phyloP scores from a whole-genome alignment of 2,329 filamentous ascomycete species.

The Xylariaceae sp. region DNA sequence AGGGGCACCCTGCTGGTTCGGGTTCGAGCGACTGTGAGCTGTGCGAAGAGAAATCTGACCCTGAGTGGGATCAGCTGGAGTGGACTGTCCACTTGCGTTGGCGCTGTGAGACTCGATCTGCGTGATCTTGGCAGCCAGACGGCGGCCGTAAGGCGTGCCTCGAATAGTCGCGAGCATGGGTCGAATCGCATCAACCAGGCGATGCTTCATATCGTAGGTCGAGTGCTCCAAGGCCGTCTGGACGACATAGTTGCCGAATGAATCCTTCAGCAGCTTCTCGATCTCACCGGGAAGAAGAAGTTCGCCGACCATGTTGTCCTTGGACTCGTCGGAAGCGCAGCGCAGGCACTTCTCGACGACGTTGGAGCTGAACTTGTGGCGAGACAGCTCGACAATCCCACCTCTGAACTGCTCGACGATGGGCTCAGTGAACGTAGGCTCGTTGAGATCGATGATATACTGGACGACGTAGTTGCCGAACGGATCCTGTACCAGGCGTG shows the following conservation, averaged over 20 bases:
- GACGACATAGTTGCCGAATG: conserved; percentile 95
- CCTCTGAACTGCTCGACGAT: conserved; percentile 75
- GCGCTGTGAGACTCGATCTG: conserved; percentile 43
- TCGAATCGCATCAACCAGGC: conserved; percentile 76
- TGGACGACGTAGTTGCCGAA: conserved; percentile 99
- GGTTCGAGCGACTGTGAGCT: conserved; percentile 34
- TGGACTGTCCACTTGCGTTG: conserved; percentile 40
- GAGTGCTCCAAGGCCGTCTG: conserved; percentile 90
- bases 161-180: conserved; percentile 79
- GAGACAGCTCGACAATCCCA: conserved; percentile 64
- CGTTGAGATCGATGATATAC: conserved; percentile 93
- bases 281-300: conserved; percentile 68
- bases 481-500: conserved; percentile 84
- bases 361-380: conserved; percentile 99
- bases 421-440: conserved; percentile 80
- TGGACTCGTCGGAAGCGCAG: conserved; percentile 67
- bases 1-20: conserved; percentile 31
- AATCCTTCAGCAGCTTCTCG: conserved; percentile 82
- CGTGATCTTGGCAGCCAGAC: conserved; percentile 83
- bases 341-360: conserved; percentile 96
- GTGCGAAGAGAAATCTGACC: conserved; percentile 46
- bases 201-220: conserved; percentile 62
- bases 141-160: conserved; percentile 87
- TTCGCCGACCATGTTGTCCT: conserved; percentile 78
- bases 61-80: conserved; percentile 44